These are phyloP conservation scores for Fusarium sarcochroum DNA, from an alignment of 2,329 filamentous ascomycete genomes.

Conservation along the genomic window DNA sequence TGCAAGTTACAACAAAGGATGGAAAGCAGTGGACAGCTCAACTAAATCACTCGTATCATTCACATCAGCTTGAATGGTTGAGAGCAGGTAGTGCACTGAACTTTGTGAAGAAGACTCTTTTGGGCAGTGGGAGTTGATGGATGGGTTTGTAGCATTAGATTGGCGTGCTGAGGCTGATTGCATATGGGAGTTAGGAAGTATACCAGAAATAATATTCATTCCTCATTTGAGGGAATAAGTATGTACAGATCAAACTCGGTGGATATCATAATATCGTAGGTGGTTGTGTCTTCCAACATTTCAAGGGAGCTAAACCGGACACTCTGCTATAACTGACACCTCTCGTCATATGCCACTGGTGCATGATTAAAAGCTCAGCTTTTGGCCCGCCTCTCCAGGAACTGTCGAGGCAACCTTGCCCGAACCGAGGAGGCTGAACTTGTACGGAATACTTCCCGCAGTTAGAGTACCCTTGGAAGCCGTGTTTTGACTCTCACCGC, in stretches of 20 bases:
- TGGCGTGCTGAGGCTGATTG: too few relatives aligned
- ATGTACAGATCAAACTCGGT: background rate
- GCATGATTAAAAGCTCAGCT: conserved; percentile 13
- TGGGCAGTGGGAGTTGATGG: background rate
- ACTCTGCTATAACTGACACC: background rate
- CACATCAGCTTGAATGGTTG: conserved; percentile 26
- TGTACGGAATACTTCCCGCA: conserved; percentile 22
- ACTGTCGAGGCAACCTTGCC: conserved; percentile 30
- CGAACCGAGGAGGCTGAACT: conserved; percentile 34
- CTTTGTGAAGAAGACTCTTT: conserved; percentile 15
- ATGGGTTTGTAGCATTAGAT: too few relatives aligned
- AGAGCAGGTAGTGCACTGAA: conserved; percentile 32
- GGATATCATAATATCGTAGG: too few relatives aligned
- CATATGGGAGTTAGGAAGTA: too few relatives aligned
- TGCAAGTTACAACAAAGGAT: conserved; percentile 12
- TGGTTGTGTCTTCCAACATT: too few relatives aligned
- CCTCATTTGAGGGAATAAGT: too few relatives aligned
- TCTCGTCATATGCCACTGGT: background rate
- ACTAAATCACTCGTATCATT: conserved; percentile 30
- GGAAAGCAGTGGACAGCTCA: conserved; percentile 21
- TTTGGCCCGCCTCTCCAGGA: conserved; percentile 36
- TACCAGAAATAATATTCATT: too few relatives aligned
- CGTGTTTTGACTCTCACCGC: conserved; percentile 33
- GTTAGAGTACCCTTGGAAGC: conserved; percentile 27
- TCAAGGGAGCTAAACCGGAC: background rate